Conservation (phyloP, 371 early-diverging fungal genomes). For the Conidiobolus incongruus region DNA sequence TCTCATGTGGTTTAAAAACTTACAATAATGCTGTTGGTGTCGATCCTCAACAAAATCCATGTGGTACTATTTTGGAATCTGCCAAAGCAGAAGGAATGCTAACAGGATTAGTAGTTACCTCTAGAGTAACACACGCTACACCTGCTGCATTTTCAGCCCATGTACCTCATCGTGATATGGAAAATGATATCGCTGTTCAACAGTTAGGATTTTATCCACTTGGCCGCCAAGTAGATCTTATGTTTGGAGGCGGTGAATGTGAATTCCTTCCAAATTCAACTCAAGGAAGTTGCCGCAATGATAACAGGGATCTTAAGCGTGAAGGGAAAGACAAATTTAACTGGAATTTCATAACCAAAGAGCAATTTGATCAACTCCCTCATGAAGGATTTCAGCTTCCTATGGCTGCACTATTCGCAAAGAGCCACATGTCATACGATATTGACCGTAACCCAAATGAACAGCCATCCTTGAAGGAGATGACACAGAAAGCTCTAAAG, state of each 20-base stretch:
- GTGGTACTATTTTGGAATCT: constrained; percentile 84
- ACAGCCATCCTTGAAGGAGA: constrained; percentile 68
- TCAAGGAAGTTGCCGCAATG: constrained; percentile 36
- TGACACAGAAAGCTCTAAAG: constrained; percentile 54
- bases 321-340: constrained; percentile 18
- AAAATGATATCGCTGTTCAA: constrained; percentile 67
- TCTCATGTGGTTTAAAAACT: constrained; percentile 58
- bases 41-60: constrained; percentile 32
- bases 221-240: constrained; percentile 59
- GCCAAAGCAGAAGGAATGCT: constrained; percentile 55
- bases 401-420: constrained; percentile 45
- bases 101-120: constrained; percentile 82
- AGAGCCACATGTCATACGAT: constrained; percentile 67
- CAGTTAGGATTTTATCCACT: constrained; percentile 67
- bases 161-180: constrained; percentile 42
- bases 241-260: constrained; percentile 83
- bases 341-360: constrained; percentile 25
- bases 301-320: constrained; percentile 31
- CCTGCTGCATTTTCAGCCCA: constrained; percentile 65
- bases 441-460: constrained; percentile 45
- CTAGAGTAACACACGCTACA: constrained; percentile 80
- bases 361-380: constrained; percentile 30
- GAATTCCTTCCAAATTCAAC: constrained; percentile 43
- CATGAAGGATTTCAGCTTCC: constrained; percentile 25
- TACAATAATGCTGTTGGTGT: constrained; percentile 78